Evolutionary conservation across 352 stramenopile genomes (phyloP).

Genomic region (Phytophthora constricta): DNA sequence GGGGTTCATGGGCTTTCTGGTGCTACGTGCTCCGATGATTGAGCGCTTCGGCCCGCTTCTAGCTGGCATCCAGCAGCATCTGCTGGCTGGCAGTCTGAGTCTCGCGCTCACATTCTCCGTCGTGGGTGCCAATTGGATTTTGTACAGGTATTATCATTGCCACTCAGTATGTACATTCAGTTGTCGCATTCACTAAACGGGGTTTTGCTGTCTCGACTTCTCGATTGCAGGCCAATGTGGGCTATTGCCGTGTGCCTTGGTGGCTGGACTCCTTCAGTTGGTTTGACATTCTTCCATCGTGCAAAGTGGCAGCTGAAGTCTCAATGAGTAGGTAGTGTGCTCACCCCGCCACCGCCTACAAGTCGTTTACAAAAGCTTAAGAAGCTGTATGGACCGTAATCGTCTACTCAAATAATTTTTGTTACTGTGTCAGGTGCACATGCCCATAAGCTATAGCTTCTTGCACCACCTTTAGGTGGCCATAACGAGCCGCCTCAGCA

Average conservation of each 20-base stretch:
- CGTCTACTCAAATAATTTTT: too few relatives aligned
- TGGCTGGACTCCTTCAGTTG: conserved; percentile 40
- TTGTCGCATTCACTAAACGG: too few relatives aligned
- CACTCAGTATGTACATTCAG: too few relatives aligned
- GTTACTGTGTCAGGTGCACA: too few relatives aligned
- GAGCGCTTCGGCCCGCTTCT: conserved; percentile 37
- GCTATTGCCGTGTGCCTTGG: conserved; percentile 37
- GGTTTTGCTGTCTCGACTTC: neutral
- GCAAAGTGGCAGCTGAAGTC: conserved; percentile 38
- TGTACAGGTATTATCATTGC: conserved; percentile 64
- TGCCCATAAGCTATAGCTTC: too few relatives aligned
- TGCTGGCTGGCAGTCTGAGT: conserved; percentile 51
- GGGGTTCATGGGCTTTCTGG: conserved; percentile 72
- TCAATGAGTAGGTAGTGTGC: conserved; percentile 42
- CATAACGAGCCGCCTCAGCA: too few relatives aligned
- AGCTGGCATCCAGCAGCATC: conserved; percentile 53
- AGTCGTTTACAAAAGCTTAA: too few relatives aligned
- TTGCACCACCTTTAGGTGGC: too few relatives aligned
- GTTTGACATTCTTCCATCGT: conserved; percentile 37
- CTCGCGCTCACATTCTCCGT: conserved; percentile 58
- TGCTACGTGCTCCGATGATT: conserved; percentile 50
- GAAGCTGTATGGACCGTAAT: too few relatives aligned
- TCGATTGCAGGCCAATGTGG: conserved; percentile 53
- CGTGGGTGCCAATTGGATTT: conserved; percentile 54
- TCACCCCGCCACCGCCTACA: too few relatives aligned